Percentiles rank a stretch among this genome's conserved stretches.
Conservation (phyloP, 2,329 filamentous ascomycete species). For the Trichophyton benhamiae region DNA sequence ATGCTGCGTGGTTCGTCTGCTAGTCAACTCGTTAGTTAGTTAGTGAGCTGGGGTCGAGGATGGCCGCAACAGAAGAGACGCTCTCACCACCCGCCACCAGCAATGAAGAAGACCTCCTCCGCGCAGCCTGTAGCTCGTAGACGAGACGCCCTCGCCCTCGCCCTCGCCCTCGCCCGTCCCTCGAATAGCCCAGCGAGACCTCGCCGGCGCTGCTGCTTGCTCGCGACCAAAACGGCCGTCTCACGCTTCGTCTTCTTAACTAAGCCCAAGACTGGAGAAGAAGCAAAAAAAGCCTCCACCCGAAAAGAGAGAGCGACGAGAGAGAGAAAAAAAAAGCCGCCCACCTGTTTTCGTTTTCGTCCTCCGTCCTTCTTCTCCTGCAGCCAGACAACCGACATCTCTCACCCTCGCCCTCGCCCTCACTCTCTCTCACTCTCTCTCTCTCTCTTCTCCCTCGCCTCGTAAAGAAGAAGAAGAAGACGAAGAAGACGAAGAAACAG, state of each 20-base stretch:
- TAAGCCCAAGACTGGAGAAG: background rate
- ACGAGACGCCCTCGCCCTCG: no score
- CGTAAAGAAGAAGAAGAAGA: background rate
- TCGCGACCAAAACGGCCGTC: background rate
- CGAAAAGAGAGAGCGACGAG: background rate
- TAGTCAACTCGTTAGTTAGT: no score
- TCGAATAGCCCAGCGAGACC: no score
- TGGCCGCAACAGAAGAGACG: no score
- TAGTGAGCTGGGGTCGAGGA: no score
- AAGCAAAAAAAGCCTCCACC: background rate
- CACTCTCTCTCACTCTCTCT: background rate
- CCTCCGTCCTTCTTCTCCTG: background rate
- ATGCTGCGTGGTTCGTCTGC: no score
- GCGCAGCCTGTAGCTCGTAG: no score
- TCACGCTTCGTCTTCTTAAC: background rate
- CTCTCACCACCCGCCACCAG: no score
- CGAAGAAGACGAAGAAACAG: background rate
- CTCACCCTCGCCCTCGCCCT: background rate
- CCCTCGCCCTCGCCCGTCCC: no score
- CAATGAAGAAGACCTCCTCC: no score
- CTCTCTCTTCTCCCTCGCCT: background rate
- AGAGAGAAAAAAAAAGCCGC: background rate
- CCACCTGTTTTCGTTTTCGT: background rate
- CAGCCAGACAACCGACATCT: background rate
- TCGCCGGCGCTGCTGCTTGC: no score